Base-by-base conservation (phyloP, 2,329 filamentous ascomycete species). In the Colletotrichum sp. region DNA sequence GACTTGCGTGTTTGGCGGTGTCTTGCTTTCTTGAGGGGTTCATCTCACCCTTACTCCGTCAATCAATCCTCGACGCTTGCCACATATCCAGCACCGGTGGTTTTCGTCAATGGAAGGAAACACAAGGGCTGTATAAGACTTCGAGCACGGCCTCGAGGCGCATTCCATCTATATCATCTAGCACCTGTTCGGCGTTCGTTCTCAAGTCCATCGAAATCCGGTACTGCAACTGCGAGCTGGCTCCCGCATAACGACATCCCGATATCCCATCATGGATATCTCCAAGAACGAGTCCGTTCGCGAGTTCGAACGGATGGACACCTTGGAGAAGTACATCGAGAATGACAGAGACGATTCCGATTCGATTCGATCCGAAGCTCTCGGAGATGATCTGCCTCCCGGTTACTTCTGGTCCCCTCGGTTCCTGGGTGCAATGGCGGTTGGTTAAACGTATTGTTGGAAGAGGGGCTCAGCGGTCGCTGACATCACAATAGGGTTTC, bases 331-430 rank as follows among this genome's bases (percentile, higher is more conserved):
- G 10, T 60, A 80, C 49, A 70, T 63, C 16, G 78, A 79, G 16
- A 57, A 63, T 28, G 65, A 78, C 59, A 72, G 76, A 55, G 78
- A 80, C 9, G 83, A 84, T 75, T 77, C 80, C 8, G 78, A 81
- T 7, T 86, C 84, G 8, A 82, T 85, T 72, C 80, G 83, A 64
- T 82, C 80, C 15, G 83, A 82, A 34, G 84, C 84, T 8, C 78
- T 83, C 2, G 84, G 84, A 2, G 79, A 85, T 52, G 79, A 84
- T 55, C 78, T 86, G 10, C 84, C 84, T 3, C 79, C 82, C 15
- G 84, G 84, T 4, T 85, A 85, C 75, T 85, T 84, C 75, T 83
- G 81, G 69, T 85, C 84, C 5, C 55, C 81, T 10, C 78, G 78
- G 4, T 85, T 86, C 65, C 65, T 86, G 0, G 84, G 84, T 30